A percentile compares a stretch with the other conserved stretches of the same genome.
phyloP scores from a whole-genome alignment of 345 rosid species.

The Eucalyptus sp. region DNA sequence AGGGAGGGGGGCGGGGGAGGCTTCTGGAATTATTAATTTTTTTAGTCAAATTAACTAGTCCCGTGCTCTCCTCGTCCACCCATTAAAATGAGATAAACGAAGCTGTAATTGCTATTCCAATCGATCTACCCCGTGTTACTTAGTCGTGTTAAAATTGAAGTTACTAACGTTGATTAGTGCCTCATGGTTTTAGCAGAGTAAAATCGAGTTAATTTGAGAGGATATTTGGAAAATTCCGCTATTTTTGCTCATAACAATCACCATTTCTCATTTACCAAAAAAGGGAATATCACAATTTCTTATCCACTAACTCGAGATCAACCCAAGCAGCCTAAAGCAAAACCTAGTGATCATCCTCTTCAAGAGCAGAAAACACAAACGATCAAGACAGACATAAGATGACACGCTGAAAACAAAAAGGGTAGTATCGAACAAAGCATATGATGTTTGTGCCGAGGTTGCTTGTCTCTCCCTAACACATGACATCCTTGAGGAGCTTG shows the following conservation, averaged over 20 bases:
- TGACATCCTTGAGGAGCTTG: slow-evolving; percentile 99
- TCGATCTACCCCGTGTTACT: not conserved
- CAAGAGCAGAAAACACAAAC: not conserved
- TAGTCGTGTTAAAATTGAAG: not conserved
- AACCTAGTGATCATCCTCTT: not conserved
- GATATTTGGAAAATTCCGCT: not conserved
- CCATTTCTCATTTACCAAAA: not conserved
- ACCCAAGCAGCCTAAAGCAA: not conserved
- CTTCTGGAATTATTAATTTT: not conserved
- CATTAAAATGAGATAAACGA: not conserved
- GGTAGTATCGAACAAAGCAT: not conserved
- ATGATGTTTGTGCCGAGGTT: not conserved
- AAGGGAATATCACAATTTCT: not conserved
- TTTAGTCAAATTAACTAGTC: not conserved
- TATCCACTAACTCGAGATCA: not conserved
- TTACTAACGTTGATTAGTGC: not conserved
- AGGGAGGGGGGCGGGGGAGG: not conserved
- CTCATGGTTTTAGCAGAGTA: not conserved
- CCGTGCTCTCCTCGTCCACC: not conserved
- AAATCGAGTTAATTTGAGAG: not conserved
- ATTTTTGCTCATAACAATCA: not conserved
- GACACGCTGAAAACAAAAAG: not conserved
- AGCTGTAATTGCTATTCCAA: not conserved
- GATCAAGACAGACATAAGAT: not conserved
- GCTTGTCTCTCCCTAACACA: slow-evolving; percentile 33